These are phyloP conservation scores for Ananas comosus DNA, from an alignment of 176 grass and related monocot species.

Conservation along the genomic window DNA sequence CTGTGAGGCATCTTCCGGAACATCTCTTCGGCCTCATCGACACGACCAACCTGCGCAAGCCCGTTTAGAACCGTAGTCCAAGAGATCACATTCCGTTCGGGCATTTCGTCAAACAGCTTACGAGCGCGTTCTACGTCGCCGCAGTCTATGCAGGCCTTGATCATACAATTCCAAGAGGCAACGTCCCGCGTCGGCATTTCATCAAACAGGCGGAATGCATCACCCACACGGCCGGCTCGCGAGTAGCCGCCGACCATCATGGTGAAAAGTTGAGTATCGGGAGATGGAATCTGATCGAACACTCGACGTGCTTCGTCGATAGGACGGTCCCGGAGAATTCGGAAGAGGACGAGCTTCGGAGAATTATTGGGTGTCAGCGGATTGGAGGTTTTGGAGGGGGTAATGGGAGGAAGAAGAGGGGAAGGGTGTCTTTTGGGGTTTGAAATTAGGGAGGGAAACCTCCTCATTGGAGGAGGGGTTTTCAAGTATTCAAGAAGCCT, in stretches of 20 bases:
- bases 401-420: not conserved
- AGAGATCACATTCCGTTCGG: slow-evolving; percentile 34
- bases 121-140: slow-evolving; percentile 38
- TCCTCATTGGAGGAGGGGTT: slow-evolving; percentile 12
- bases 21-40: slow-evolving; percentile 28
- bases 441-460: slow-evolving; percentile 6
- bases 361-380: not conserved
- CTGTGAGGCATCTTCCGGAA: slow-evolving; percentile 33
- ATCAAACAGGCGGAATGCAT: slow-evolving; percentile 48
- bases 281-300: slow-evolving; percentile 19
- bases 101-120: slow-evolving; percentile 51
- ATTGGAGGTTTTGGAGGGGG: not conserved
- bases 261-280: slow-evolving; percentile 4
- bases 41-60: slow-evolving; percentile 17
- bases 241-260: slow-evolving; percentile 9
- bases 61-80: slow-evolving; percentile 50
- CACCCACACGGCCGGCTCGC: slow-evolving; percentile 13
- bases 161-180: slow-evolving; percentile 45
- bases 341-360: slow-evolving; percentile 18
- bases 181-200: slow-evolving; percentile 37
- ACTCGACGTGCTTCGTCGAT: slow-evolving; percentile 36
- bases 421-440: not conserved
- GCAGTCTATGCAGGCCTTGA: slow-evolving; percentile 26
- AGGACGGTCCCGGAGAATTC: slow-evolving; percentile 11
- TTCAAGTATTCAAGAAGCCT: no score